These are phyloP conservation scores for Penicillium palitans DNA, from an alignment of 2,329 filamentous ascomycete genomes.

Conservation along the genomic window DNA sequence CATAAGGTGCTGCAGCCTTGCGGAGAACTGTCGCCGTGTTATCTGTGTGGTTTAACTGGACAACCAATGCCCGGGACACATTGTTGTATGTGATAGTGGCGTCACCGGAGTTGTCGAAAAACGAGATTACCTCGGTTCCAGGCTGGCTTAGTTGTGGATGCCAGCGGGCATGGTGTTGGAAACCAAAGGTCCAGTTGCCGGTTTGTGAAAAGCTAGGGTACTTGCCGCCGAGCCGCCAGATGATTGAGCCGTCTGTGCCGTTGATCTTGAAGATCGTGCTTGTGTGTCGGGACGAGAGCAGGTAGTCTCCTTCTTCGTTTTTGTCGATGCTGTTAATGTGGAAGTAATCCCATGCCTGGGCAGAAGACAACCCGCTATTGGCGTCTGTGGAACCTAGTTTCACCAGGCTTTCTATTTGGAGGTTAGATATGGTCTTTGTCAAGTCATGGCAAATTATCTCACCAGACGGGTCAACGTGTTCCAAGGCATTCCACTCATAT, in stretches of 20 bases:
- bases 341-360: conserved; percentile 33
- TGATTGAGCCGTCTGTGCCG: conserved; percentile 28
- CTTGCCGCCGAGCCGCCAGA: conserved; percentile 31
- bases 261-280: conserved; percentile 32
- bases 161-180: conserved; percentile 21
- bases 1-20: conserved; percentile 19
- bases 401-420: neutral
- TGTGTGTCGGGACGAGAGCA: conserved; percentile 30
- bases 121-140: conserved; percentile 17
- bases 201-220: conserved; percentile 13
- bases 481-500: conserved; percentile 9
- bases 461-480: conserved; percentile 8
- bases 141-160: neutral
- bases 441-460: neutral
- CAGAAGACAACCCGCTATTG: conserved; percentile 16
- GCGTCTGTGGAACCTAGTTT: conserved; percentile 6
- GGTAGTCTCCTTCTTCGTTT: conserved; percentile 26
- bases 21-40: conserved; percentile 6
- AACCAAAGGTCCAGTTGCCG: conserved; percentile 45
- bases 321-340: conserved; percentile 30
- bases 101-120: conserved; percentile 37
- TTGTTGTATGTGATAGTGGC: conserved; percentile 22
- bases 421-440: neutral
- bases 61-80: conserved; percentile 28
- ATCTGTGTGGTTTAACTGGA: conserved; percentile 12